Evolutionary conservation across 148 eudicot species (phyloP).

Genomic region (Mesembryanthemum crystallinum): DNA sequence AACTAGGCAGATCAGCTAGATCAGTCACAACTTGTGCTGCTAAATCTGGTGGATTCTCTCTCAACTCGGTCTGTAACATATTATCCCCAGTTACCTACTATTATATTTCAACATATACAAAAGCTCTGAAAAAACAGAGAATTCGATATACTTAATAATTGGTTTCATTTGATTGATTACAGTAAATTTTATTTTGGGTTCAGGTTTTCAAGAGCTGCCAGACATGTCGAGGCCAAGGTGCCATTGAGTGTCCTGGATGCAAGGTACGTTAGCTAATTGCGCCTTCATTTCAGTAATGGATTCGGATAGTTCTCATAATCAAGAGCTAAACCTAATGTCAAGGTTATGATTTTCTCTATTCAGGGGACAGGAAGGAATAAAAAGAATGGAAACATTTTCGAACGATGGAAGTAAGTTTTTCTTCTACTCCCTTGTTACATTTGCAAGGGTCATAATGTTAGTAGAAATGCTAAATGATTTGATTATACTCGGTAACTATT

Average conservation of each 20-base stretch:
- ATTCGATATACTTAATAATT: not conserved
- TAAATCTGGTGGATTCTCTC: constrained; percentile 51
- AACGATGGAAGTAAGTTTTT: constrained; percentile 90
- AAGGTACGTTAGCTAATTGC: too few relatives aligned
- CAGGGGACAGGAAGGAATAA: constrained; percentile 95
- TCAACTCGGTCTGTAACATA: constrained; percentile 44
- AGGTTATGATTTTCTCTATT: not conserved
- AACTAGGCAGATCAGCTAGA: not conserved
- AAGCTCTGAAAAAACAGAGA: too few relatives aligned
- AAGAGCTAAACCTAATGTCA: too few relatives aligned
- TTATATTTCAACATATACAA: not conserved
- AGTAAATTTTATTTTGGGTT: too few relatives aligned
- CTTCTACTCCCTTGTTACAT: too few relatives aligned
- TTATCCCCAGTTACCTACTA: not conserved
- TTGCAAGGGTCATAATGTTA: too few relatives aligned
- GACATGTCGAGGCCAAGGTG: constrained; percentile 72
- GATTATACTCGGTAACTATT: too few relatives aligned
- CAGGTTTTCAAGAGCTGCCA: constrained; percentile 56
- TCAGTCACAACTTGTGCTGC: constrained; percentile 33
- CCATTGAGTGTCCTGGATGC: constrained; percentile 86
- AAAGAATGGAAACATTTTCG: constrained; percentile 94
- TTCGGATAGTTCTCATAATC: too few relatives aligned
- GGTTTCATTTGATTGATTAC: not conserved
- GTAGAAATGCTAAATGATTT: too few relatives aligned
- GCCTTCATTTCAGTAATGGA: too few relatives aligned